Conservation (phyloP, 768 basidiomycete species). For the Dendrothele bispora region DNA sequence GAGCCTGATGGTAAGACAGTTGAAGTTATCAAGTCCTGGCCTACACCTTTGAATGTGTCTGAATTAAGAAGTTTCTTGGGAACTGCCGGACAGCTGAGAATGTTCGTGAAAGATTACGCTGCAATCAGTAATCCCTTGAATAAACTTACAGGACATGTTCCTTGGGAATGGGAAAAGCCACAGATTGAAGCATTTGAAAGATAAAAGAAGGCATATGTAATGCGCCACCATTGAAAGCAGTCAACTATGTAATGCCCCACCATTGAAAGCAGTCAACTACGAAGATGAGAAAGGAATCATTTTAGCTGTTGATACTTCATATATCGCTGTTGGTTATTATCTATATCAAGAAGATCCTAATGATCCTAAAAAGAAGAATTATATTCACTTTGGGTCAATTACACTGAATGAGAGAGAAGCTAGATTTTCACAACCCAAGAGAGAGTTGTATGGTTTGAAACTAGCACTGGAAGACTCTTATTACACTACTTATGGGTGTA, state of each 20-base stretch:
- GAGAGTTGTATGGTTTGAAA: slow-evolving; percentile 38
- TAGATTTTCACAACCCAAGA: slow-evolving; percentile 36
- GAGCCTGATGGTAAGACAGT: slow-evolving; percentile 17
- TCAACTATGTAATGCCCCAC: slow-evolving; percentile 23
- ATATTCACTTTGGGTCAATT: slow-evolving; percentile 30
- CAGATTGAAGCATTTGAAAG: slow-evolving; percentile 9
- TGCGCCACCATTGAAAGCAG: no score
- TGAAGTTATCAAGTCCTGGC: slow-evolving; percentile 8
- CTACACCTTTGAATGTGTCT: neutral
- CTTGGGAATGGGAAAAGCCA: slow-evolving; percentile 41
- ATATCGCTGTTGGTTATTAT: slow-evolving; percentile 21
- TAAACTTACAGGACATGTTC: slow-evolving; percentile 16
- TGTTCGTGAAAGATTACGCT: slow-evolving; percentile 13
- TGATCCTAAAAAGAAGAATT: slow-evolving; percentile 3
- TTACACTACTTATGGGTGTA: slow-evolving; percentile 21
- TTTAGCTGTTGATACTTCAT: slow-evolving; percentile 30
- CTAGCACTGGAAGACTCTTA: slow-evolving; percentile 21
- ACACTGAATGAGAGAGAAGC: slow-evolving; percentile 28
- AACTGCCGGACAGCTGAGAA: slow-evolving; percentile 3
- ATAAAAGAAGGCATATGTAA: slow-evolving; percentile 18
- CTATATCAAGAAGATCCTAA: slow-evolving; percentile 19
- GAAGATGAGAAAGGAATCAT: slow-evolving; percentile 19
- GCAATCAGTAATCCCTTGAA: neutral
- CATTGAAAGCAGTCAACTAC: slow-evolving; percentile 29
- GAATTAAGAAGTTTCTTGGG: slow-evolving; percentile 15